A percentile compares a stretch with the other conserved stretches of the same genome.
Evolutionary conservation across 2,329 filamentous ascomycete species (phyloP).

Genomic region (Neoarthrinium moseri): DNA sequence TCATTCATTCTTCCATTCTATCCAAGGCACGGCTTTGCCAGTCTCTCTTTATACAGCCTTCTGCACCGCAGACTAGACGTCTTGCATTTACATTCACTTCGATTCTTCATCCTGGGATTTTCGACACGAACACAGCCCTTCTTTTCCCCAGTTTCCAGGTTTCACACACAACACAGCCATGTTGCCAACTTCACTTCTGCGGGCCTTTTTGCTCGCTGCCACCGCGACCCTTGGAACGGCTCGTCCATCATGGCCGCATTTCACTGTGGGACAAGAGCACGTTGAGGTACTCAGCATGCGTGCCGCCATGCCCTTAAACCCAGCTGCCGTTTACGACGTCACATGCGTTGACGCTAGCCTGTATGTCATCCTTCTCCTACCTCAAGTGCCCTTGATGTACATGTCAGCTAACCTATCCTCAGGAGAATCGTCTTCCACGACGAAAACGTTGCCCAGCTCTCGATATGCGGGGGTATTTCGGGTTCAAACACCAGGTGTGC

Average conservation of each 20-base stretch:
- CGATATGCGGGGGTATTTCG: conserved; percentile 52
- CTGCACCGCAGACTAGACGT: neutral
- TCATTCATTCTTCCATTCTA: neutral
- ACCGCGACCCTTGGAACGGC: conserved; percentile 30
- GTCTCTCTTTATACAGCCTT: neutral
- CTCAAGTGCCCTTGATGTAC: too few species aligned
- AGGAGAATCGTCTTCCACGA: conserved; percentile 47
- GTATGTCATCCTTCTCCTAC: conserved; percentile 27
- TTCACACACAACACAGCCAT: conserved; percentile 19
- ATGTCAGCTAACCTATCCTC: conserved; percentile 14
- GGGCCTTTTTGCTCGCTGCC: conserved; percentile 28
- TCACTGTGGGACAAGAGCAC: conserved; percentile 39
- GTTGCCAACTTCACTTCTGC: conserved; percentile 29
- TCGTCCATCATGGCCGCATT: conserved; percentile 32
- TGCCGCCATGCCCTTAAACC: conserved; percentile 35
- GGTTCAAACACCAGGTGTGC: conserved; percentile 43
- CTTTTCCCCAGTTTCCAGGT: neutral
- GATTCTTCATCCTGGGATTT: neutral
- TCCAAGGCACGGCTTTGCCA: neutral
- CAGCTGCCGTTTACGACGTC: conserved; percentile 36
- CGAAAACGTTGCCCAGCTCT: conserved; percentile 45
- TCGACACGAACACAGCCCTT: neutral
- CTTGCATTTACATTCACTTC: neutral
- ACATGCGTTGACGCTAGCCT: conserved; percentile 39
- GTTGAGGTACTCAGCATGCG: conserved; percentile 43